These are phyloP conservation scores for Acrodontium crateriforme DNA, from an alignment of 2,329 filamentous ascomycete genomes.

Conservation along the genomic window DNA sequence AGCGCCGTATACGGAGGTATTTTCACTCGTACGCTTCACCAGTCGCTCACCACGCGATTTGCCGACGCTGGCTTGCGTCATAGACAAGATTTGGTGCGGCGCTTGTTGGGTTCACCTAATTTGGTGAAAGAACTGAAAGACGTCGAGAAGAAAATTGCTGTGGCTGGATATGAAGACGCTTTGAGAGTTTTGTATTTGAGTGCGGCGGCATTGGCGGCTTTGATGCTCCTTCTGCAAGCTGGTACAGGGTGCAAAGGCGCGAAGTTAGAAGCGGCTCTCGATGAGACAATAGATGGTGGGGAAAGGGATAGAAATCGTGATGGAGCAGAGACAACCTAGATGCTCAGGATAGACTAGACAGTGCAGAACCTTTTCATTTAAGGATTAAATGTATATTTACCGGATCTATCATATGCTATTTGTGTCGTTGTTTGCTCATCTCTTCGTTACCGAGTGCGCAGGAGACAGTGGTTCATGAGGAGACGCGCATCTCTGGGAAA, in stretches of 20 bases:
- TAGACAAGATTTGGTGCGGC: slow-evolving; percentile 35
- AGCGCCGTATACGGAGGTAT: slow-evolving; percentile 66
- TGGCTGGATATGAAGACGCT: slow-evolving; percentile 40
- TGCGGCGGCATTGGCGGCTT: slow-evolving; percentile 34
- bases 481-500: no score
- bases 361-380: no score
- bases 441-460: no score
- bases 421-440: no score
- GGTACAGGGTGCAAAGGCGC: slow-evolving; percentile 45
- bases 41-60: slow-evolving; percentile 45
- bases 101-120: slow-evolving; percentile 44
- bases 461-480: no score
- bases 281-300: no score
- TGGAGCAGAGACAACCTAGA: no score
- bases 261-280: no score
- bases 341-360: no score
- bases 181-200: slow-evolving; percentile 40
- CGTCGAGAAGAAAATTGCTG: slow-evolving; percentile 36
- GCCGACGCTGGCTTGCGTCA: slow-evolving; percentile 26
- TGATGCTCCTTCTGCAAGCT: slow-evolving; percentile 41
- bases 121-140: slow-evolving; percentile 38
- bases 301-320: no score
- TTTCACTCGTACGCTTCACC: slow-evolving; percentile 49
- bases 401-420: no score
- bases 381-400: no score